Evolutionary conservation across 345 rosid genomes (phyloP), one percentile per base, ranked within the genome.

Genomic region (Murraya paniculata): DNA sequence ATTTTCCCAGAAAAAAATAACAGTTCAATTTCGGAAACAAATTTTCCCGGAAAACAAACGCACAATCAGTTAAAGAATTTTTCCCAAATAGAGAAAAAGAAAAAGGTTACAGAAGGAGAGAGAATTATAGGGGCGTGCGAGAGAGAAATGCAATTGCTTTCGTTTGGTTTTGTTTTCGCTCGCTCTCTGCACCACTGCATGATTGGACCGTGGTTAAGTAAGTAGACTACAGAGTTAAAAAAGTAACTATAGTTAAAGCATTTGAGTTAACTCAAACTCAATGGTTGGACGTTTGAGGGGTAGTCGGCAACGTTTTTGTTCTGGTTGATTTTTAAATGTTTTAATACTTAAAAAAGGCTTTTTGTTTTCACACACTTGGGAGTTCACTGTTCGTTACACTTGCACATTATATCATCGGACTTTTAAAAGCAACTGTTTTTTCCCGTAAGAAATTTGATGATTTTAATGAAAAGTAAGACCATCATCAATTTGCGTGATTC

Each of bases 161-260:
- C 6, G n/a, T 6, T 19, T 22, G 7, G 36, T 9, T 33, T 19
- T 33, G 41, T 64, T 33, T 41, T 56, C 25, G 55, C 45, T 45
- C 7, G 68, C 57, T 45, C 38, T 36, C 55, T 67, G 38, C 76
- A 81, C 81, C 82, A 83, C 84, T 75, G 81, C 75, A 70, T 28
- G 71, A 74, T 77, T 71, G 73, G 68, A 85, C 86, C 84, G 9
- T 79, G 83, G 87, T 86, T 88, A 56, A 68, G 79, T 27, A 55
- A 9, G 21, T 5, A 16, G 56, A 38, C 28, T 6, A 9, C 0
- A 81, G 81, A 81, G 77, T 64, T 59, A 79, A 68, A 68, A 71
- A 41, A 41, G 55, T 82, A 87, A 86, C 90, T 83, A 79, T 78
- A 69, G 90, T 89, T 84, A 69, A 58, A 8, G 21, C 3, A 21